Evolutionary conservation across 2,329 filamentous ascomycete species (phyloP).

Genomic region (Ceratocystis huliohia): DNA sequence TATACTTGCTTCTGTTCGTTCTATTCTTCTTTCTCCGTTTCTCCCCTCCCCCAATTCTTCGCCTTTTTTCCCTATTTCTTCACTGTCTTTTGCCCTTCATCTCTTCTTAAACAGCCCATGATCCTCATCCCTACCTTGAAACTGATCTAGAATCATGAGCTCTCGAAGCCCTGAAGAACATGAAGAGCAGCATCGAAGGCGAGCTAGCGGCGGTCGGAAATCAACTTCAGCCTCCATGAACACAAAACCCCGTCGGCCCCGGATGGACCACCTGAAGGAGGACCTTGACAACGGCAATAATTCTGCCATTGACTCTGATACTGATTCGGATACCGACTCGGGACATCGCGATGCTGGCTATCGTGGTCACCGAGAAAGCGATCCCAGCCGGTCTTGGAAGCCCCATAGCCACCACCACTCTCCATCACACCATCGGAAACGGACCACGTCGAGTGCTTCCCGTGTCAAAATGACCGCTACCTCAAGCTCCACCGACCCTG

Average conservation of each 20-base stretch:
- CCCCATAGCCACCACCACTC: background rate
- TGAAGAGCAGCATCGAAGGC: slow-evolving; percentile 7
- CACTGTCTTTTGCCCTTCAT: background rate
- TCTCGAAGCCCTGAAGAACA: slow-evolving; percentile 13
- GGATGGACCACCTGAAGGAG: slow-evolving; percentile 5
- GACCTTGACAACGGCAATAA: slow-evolving; percentile 4
- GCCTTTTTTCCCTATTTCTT: background rate
- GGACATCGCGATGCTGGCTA: background rate
- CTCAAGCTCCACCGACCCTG: background rate
- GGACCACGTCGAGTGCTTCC: slow-evolving; percentile 10
- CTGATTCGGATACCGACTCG: background rate
- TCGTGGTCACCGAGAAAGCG: background rate
- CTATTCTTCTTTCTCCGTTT: background rate
- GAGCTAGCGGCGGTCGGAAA: slow-evolving; percentile 7
- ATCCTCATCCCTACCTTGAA: background rate
- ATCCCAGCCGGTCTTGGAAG: background rate
- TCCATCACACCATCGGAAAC: background rate
- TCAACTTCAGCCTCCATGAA: slow-evolving; percentile 1
- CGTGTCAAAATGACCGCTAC: slow-evolving; percentile 10
- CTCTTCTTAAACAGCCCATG: background rate
- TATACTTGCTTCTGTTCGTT: background rate
- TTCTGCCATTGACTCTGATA: slow-evolving; percentile 11
- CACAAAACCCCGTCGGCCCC: background rate
- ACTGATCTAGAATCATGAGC: slow-evolving; percentile 9
- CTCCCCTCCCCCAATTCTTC: background rate